Percentiles rank a stretch among this genome's conserved stretches.
Evolutionary conservation across 306 rosid genomes (phyloP).

Genomic region (Quillaja saponaria): DNA sequence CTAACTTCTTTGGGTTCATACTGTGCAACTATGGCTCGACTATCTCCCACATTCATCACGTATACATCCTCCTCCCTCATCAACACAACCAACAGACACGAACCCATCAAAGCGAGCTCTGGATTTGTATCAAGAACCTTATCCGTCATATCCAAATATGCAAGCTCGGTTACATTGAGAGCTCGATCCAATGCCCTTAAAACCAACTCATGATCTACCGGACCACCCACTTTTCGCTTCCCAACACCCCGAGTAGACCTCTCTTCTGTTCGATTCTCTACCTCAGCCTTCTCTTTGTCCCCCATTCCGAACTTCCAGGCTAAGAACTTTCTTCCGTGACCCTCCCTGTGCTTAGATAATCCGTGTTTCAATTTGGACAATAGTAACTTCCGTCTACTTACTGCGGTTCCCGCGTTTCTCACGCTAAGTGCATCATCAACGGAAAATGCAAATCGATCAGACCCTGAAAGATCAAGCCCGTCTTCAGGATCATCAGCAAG

Average conservation of each 20-base stretch:
- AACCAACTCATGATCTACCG: conserved; percentile 70
- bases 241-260: conserved; percentile 47
- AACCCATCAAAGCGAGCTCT: conserved; percentile 90
- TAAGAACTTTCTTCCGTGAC: conserved; percentile 50
- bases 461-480: conserved; percentile 92
- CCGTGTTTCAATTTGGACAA: conserved; percentile 78
- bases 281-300: conserved; percentile 71
- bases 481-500: conserved; percentile 71
- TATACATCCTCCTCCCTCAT: conserved; percentile 95
- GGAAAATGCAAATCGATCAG: conserved; percentile 88
- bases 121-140: conserved; percentile 79
- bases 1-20: conserved; percentile 57
- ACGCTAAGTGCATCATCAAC: conserved; percentile 85
- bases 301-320: conserved; percentile 68
- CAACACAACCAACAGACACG: conserved; percentile 74
- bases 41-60: conserved; percentile 90
- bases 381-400: conserved; percentile 71
- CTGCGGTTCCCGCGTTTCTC: conserved; percentile 75
- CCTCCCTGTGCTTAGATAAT: conserved; percentile 76
- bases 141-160: conserved; percentile 81
- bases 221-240: conserved; percentile 84
- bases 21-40: conserved; percentile 78
- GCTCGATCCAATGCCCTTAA: conserved; percentile 79
- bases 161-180: conserved; percentile 70
- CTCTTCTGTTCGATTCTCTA: conserved; percentile 53